Conservation (phyloP, 202 grass and related monocot species). For the Cymbopogon flexuosus region DNA sequence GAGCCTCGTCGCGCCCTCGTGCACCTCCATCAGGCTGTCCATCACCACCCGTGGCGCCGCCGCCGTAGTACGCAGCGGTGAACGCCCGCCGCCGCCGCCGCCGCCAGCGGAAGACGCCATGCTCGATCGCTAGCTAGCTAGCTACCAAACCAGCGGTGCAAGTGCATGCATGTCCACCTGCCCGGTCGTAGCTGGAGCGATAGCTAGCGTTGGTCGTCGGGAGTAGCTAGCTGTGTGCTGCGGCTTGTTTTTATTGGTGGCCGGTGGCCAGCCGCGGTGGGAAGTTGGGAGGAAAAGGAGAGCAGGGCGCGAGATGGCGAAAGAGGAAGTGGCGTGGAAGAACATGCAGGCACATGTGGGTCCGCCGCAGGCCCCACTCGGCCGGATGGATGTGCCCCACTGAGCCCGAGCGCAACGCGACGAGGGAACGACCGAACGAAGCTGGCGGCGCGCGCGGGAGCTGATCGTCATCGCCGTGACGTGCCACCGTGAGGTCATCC, state of each 20-base stretch:
- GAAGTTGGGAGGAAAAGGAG: slow-evolving; percentile 38
- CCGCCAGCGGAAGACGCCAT: background rate
- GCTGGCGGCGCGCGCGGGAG: background rate
- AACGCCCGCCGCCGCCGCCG: background rate
- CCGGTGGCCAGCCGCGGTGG: background rate
- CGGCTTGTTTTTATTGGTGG: slow-evolving; percentile 43
- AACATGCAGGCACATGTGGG: background rate
- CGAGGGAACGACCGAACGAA: background rate
- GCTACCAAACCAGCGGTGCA: background rate
- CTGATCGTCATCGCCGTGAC: slow-evolving; percentile 36
- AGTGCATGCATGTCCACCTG: background rate
- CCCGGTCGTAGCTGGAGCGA: background rate
- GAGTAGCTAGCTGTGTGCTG: background rate
- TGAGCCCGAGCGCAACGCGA: background rate
- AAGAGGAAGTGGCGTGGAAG: slow-evolving; percentile 35
- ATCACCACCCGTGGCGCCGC: background rate
- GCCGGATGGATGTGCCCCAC: background rate
- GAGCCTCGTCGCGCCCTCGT: background rate
- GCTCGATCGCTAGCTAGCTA: background rate
- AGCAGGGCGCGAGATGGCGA: background rate
- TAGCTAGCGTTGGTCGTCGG: background rate
- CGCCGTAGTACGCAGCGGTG: background rate
- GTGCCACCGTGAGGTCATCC: background rate
- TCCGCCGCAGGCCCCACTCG: background rate
- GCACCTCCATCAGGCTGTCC: slow-evolving; percentile 8